phyloP scores from a whole-genome alignment of 805 yeast genomes.

The Saccharomyces cerevisiae region DNA sequence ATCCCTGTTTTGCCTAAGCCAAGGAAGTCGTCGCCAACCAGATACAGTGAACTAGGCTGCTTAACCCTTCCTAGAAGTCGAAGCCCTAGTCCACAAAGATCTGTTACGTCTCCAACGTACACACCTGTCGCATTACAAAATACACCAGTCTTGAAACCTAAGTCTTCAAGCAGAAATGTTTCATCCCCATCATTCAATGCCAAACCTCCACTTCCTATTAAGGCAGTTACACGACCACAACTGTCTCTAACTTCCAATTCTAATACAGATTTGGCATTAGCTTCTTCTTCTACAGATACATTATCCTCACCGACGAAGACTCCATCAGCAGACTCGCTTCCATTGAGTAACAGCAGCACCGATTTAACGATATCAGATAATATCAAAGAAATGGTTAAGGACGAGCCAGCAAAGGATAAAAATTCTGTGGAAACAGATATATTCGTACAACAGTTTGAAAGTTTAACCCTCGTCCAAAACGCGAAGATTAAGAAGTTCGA shows the following conservation, averaged over 20 bases:
- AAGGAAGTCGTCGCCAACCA: conserved; percentile 21
- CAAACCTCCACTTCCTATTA: not conserved
- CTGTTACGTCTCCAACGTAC: conserved; percentile 5
- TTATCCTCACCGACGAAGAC: not conserved
- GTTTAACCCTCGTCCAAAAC: conserved; percentile 11
- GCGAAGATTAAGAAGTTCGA: conserved; percentile 26
- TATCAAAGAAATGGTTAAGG: conserved; percentile 16
- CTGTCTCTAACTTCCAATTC: not conserved
- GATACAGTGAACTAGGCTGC: conserved; percentile 5
- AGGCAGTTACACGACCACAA: not conserved
- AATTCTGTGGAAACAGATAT: conserved; percentile 1
- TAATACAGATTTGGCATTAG: not conserved
- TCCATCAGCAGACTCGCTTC: conserved; percentile 1
- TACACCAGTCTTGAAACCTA: conserved; percentile 7
- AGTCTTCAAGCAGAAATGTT: conserved; percentile 11
- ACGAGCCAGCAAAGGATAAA: conserved; percentile 6
- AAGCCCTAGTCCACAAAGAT: conserved; percentile 8
- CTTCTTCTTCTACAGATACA: not conserved
- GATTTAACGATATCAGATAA: conserved; percentile 3
- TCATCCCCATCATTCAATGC: conserved; percentile 2
- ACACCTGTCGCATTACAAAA: conserved; percentile 9
- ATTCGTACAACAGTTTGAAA: not conserved
- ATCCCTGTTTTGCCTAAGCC: conserved; percentile 23
- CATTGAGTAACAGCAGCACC: not conserved
- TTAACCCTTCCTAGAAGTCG: conserved; percentile 1